Evolutionary conservation across 345 rosid species (phyloP).

Genomic region (Linum tenue): DNA sequence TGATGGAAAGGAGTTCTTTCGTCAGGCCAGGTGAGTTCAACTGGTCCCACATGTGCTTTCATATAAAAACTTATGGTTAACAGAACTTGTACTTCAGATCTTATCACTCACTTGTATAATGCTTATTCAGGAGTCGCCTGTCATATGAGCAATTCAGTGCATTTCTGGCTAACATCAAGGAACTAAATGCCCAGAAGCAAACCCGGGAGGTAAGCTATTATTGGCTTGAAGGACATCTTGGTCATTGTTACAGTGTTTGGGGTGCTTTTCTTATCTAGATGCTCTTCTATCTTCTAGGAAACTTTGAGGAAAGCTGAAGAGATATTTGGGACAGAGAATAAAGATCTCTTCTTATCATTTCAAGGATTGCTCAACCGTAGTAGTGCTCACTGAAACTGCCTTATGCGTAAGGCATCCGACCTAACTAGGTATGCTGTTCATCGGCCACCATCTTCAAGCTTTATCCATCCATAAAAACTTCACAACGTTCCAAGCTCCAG

Average conservation of each 20-base stretch:
- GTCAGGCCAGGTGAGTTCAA: constrained; percentile 71
- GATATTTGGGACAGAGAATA: constrained; percentile 75
- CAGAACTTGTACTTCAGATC: not conserved
- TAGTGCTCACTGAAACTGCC: not conserved
- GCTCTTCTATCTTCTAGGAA: constrained; percentile 38
- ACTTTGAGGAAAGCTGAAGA: constrained; percentile 85
- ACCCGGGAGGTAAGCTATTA: constrained; percentile 58
- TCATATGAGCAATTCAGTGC: constrained; percentile 92
- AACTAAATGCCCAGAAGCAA: constrained; percentile 82
- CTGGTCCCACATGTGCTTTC: not conserved
- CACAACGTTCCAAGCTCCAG: too few relatives aligned
- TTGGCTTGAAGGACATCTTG: not conserved
- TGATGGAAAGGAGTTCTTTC: constrained; percentile 97
- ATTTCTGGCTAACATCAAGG: constrained; percentile 83
- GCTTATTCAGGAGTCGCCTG: constrained; percentile 61
- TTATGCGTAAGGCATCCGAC: not conserved
- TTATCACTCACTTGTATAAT: constrained; percentile 3
- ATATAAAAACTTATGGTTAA: not conserved
- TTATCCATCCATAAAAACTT: too few relatives aligned
- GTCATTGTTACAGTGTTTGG: constrained; percentile 2
- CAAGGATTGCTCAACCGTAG: constrained; percentile 74
- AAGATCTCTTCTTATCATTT: constrained; percentile 72
- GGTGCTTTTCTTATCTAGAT: not conserved
- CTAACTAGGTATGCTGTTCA: not conserved
- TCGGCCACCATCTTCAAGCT: not conserved